Conservation (phyloP, 768 basidiomycete species). For the Boletus reticuloceps region DNA sequence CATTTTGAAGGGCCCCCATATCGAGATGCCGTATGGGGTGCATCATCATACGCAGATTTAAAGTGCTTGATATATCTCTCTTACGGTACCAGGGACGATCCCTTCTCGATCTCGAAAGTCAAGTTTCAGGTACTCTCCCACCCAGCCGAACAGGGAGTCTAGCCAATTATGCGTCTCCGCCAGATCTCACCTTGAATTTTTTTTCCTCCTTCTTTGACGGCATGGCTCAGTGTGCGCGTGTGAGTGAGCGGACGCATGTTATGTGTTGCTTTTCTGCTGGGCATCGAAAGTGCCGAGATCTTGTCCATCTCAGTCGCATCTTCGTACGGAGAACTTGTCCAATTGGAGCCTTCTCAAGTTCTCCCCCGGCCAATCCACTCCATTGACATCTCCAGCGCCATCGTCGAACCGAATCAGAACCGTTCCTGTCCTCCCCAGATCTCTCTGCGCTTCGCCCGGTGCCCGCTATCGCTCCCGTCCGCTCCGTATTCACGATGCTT, state of each 20-base stretch:
- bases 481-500: slow-evolving; percentile 30
- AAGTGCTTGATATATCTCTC: slow-evolving; percentile 31
- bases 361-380: slow-evolving; percentile 29
- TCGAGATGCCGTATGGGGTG: slow-evolving; percentile 34
- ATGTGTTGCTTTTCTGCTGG: slow-evolving; percentile 12
- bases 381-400: slow-evolving; percentile 32
- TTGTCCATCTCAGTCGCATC: slow-evolving; percentile 10
- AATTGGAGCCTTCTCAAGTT: slow-evolving; percentile 21
- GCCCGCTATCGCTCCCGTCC: slow-evolving; percentile 29
- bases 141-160: slow-evolving; percentile 25
- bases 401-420: slow-evolving; percentile 27
- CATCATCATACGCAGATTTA: slow-evolving; percentile 36
- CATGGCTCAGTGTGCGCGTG: slow-evolving; percentile 18
- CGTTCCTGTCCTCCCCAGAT: slow-evolving; percentile 24
- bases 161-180: slow-evolving; percentile 21
- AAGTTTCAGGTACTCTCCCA: slow-evolving; percentile 36
- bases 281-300: slow-evolving; percentile 23
- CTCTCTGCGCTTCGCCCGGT: slow-evolving; percentile 21
- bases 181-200: slow-evolving; percentile 22
- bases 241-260: slow-evolving; percentile 13
- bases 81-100: slow-evolving; percentile 39
- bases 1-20: slow-evolving; percentile 26
- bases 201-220: slow-evolving; percentile 20
- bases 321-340: slow-evolving; percentile 28
- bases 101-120: slow-evolving; percentile 36